phyloP scores from a whole-genome alignment of 257 asterid species.

The Ligustrum vulgare region DNA sequence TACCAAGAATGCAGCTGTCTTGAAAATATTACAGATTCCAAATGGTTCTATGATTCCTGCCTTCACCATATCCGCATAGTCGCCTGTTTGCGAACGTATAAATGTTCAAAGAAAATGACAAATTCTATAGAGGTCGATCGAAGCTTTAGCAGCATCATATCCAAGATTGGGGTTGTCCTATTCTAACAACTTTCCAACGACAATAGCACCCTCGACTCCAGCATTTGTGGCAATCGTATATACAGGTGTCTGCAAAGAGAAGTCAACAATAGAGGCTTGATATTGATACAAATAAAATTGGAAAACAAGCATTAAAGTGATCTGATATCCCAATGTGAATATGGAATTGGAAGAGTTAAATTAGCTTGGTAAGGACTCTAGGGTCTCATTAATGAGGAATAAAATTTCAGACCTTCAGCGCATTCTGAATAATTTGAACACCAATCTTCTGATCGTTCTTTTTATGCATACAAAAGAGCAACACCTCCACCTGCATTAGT shows the following conservation, averaged over 20 bases:
- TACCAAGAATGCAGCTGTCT: not conserved
- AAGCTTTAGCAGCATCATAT: slow-evolving; percentile 95
- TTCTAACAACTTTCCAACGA: slow-evolving; percentile 90
- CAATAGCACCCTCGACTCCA: slow-evolving; percentile 96
- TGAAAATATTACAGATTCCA: slow-evolving; percentile 24
- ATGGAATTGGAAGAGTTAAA: not conserved
- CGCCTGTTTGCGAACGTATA: slow-evolving; percentile 41
- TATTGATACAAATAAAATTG: too few species aligned
- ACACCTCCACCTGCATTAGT: slow-evolving; percentile 75
- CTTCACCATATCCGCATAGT: slow-evolving; percentile 89
- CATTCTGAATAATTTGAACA: slow-evolving; percentile 91
- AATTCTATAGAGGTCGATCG: not conserved
- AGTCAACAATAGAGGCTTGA: not conserved
- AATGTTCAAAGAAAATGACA: not conserved
- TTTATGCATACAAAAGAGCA: slow-evolving; percentile 81
- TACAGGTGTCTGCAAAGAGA: slow-evolving; percentile 61
- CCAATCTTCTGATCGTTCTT: slow-evolving; percentile 89
- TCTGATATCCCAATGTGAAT: not conserved
- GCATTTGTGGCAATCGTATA: slow-evolving; percentile 83
- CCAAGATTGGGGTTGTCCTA: slow-evolving; percentile 85
- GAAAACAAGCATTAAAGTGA: too few species aligned
- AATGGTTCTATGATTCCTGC: slow-evolving; percentile 87
- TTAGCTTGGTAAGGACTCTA: not conserved
- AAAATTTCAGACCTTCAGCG: slow-evolving; percentile 60
- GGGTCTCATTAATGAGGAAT: not conserved